Conservation (phyloP, 352 stramenopile species). For the Globisporangium sylvaticum region DNA sequence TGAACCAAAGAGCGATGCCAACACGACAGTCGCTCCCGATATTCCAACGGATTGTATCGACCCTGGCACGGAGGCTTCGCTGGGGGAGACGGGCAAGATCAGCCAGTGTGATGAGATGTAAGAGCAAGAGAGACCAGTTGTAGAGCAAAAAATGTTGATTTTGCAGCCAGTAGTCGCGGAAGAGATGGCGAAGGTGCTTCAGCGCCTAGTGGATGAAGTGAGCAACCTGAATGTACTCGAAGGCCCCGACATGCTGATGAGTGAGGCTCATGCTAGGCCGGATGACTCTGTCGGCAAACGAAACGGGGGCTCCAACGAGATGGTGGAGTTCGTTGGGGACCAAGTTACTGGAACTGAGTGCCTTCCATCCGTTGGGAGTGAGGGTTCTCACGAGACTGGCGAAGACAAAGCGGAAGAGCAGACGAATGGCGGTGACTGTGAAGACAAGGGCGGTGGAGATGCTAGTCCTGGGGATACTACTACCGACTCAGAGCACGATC, state of each 20-base stretch:
- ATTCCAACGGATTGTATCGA: background rate
- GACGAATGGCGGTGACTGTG: no score
- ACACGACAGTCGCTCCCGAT: background rate
- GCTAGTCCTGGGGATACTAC: background rate
- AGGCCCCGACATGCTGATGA: background rate
- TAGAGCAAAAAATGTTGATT: background rate
- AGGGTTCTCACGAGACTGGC: background rate
- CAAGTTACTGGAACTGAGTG: background rate
- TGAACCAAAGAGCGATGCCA: background rate
- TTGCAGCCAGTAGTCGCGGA: background rate
- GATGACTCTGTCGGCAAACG: background rate
- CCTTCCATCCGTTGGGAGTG: background rate
- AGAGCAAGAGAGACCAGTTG: background rate
- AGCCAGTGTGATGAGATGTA: background rate
- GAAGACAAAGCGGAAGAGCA: background rate
- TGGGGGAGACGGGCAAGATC: background rate
- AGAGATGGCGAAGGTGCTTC: background rate
- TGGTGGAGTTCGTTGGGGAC: background rate
- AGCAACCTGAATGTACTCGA: background rate
- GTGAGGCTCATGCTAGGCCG: background rate
- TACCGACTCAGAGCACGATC: background rate
- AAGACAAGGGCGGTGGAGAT: background rate
- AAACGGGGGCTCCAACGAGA: background rate
- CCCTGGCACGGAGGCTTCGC: background rate
- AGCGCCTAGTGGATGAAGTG: background rate